Evolutionary conservation across 371 early-diverging fungal genomes (phyloP), one percentile per base, ranked within the genome.

Genomic region (Apophysomyces sp.): DNA sequence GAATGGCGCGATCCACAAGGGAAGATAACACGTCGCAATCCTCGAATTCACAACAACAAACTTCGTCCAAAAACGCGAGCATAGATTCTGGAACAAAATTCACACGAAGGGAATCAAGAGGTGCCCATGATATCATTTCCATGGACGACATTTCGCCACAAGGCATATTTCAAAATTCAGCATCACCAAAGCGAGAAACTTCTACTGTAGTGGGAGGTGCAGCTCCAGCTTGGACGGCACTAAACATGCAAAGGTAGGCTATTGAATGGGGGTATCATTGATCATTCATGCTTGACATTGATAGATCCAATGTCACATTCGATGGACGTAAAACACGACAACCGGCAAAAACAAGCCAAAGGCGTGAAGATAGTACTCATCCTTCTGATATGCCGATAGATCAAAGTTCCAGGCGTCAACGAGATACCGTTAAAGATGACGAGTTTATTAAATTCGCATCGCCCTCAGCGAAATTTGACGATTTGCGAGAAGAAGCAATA

Each of bases 401-500:
- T 16, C 49, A 21, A 44, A 21, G 9, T 6, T 21, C 21, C 9
- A 21, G 21, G 3, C 27, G 6, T 9, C 21, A 44, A 9, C 16
- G 4, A 21, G 49, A 21, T 9, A 21, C 49, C n/a, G 21, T 21
- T 21, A 16, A 51, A 54, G 52, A 63, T 21, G 30, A 52, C 18
- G 52, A 58, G 1, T 57, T 60, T 27, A 63, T 70, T 3, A 67
- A 71, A 40, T 39, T 53, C 28, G 49, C 60, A 24, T 53, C 63
- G 16, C 54, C 29, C 3, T 13, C 36, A 4, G 28, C 32, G 4
- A 52, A 51, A 16, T 77, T 77, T 44, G 78, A 77, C 21, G 72
- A 70, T 36, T 24, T 77, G 1, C 60, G 65, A 36, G 34, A 56
- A 15, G 60, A 67, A 44, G 78, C 78, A 0, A 58, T 60, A 3